These are phyloP conservation scores for Blastomyces silverae DNA, from an alignment of 2,329 filamentous ascomycete genomes.

Conservation along the genomic window DNA sequence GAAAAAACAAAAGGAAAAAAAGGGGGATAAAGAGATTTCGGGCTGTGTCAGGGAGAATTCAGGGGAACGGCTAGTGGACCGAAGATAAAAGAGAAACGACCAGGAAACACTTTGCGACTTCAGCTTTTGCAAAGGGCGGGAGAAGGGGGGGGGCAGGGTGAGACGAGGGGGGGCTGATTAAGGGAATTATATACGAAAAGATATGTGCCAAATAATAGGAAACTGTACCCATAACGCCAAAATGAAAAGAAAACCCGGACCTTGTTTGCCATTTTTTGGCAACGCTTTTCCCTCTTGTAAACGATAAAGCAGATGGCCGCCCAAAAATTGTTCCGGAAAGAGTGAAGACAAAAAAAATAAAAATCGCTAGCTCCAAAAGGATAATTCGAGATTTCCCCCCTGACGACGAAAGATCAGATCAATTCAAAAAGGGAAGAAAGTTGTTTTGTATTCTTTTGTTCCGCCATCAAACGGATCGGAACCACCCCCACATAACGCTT, in stretches of 20 bases:
- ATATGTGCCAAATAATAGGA: not conserved
- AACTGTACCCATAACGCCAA: not conserved
- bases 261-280: not conserved
- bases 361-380: not conserved
- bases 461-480: not conserved
- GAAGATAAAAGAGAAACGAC: not conserved
- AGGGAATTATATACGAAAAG: not conserved
- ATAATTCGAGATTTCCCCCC: not conserved
- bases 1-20: too few species aligned
- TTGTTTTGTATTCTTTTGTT: not conserved
- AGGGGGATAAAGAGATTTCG: too few species aligned
- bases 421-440: not conserved
- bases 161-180: not conserved
- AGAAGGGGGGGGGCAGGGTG: too few species aligned
- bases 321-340: not conserved
- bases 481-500: slow-evolving; percentile 26
- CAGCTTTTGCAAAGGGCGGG: not conserved
- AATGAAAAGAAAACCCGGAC: not conserved
- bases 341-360: not conserved
- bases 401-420: not conserved
- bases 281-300: not conserved
- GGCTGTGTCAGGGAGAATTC: too few species aligned
- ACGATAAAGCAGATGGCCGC: slow-evolving; percentile 12
- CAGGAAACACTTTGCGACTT: not conserved
- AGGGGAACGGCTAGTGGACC: not conserved